Evolutionary conservation across 495 filamentous ascomycete species (phyloP).

Genomic region (Penicillium manginii): DNA sequence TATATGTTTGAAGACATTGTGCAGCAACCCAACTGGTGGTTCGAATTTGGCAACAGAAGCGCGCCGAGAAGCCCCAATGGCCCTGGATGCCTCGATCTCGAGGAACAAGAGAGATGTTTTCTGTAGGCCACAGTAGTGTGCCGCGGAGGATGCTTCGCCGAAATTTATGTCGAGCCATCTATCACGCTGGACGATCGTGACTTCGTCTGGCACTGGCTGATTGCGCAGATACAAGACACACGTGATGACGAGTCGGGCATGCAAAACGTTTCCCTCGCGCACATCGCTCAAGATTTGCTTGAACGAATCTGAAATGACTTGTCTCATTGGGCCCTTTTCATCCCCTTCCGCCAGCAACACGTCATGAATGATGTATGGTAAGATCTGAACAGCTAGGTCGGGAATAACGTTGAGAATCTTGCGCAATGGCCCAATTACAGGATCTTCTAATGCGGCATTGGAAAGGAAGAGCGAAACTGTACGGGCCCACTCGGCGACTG

Average conservation of each 20-base stretch:
- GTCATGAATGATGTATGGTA: constrained; percentile 83
- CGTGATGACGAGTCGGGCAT: constrained; percentile 68
- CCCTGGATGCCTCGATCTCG: constrained; percentile 68
- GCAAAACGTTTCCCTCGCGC: constrained; percentile 42
- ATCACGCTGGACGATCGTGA: constrained; percentile 74
- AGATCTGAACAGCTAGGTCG: constrained; percentile 68
- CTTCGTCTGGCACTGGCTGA: constrained; percentile 74
- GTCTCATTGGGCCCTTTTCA: constrained; percentile 28
- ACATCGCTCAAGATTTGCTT: constrained; percentile 34
- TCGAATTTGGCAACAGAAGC: constrained; percentile 63
- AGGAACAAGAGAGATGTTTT: constrained; percentile 84
- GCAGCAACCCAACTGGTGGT: constrained; percentile 67
- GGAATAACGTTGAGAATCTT: constrained; percentile 63
- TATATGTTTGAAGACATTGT: constrained; percentile 84
- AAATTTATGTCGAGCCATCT: constrained; percentile 88
- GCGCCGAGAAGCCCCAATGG: constrained; percentile 61
- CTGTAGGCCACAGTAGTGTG: constrained; percentile 80
- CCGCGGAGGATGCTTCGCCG: constrained; percentile 70
- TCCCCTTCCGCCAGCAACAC: constrained; percentile 61
- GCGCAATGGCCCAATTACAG: constrained; percentile 66
- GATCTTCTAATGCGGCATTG: constrained; percentile 59
- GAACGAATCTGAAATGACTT: constrained; percentile 51
- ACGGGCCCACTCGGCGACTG: constrained; percentile 63
- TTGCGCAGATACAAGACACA: constrained; percentile 87
- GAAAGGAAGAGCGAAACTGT: constrained; percentile 64